Base-by-base conservation (phyloP, 2,329 filamentous ascomycete genomes). In the Raffaelea albimanens region DNA sequence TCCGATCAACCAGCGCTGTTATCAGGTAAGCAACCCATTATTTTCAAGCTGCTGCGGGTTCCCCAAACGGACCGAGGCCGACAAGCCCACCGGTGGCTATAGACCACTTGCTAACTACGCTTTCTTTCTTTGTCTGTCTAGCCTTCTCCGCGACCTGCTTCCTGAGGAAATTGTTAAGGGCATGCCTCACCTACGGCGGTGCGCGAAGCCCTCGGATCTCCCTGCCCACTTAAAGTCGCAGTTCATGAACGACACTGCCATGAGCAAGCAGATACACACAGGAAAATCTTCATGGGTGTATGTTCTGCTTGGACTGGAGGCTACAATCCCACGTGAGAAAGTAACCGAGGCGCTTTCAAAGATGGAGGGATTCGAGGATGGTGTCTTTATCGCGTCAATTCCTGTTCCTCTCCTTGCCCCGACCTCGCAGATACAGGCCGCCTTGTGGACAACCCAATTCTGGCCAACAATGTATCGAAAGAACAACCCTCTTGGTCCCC, bases 381-480 rank as follows among this genome's bases (percentile, higher is more conserved):
- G 57, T 36, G 67, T 78, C 41, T 78, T 78, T 57, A 66, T 89
- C 44, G 71, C 75, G 46, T 73, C 72, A 47, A 77, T 87, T 47
- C 76, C 80, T 0, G 82, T 93, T 13, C 87, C 87, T 7, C 69
- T 83, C 22, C 68, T 87, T 40, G 75, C 86, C 21, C 87, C 87
- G 2, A 88, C 83, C 5, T 90, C 85, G 3, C 77, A 83, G 55
- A 72, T 83, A 36, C 85, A 91, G 62, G 85, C 87, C 9, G 77
- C 76, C 22, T 69, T 78, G 60, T 93, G 86, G 86, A 83, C 80
- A 22, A 70, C 76, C 31, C 74, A 82, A 56, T 91, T 87, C 63
- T 94, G 87, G 87, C 87, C 87, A 13, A 85, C 83, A 2, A 79
- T 90, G 43, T 94, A 93, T 67, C 83, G 87, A 53, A 89, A 89